Conservation (phyloP, 208 protist genomes). For the Wallacemonas sp. region DNA sequence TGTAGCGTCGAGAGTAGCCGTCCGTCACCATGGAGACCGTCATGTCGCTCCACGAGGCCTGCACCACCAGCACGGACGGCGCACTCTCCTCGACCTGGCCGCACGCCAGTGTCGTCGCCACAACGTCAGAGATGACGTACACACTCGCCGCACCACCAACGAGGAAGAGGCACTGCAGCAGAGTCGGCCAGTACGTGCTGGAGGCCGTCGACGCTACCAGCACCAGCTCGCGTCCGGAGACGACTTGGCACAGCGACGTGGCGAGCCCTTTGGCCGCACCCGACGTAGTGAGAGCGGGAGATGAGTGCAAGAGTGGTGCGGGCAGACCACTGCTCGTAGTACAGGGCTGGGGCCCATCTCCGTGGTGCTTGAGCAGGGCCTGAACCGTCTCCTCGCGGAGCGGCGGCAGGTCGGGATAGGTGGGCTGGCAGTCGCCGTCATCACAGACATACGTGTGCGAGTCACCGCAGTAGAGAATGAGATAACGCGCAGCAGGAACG, state of each 20-base stretch:
- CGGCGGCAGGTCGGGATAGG: slow-evolving; percentile 25
- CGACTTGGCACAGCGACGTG: slow-evolving; percentile 24
- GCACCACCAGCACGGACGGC: slow-evolving; percentile 28
- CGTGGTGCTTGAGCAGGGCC: neutral
- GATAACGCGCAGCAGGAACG: no score
- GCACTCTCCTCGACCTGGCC: slow-evolving; percentile 22
- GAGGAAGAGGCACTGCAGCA: slow-evolving; percentile 37
- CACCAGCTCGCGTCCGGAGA: slow-evolving; percentile 36
- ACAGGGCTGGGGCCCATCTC: neutral
- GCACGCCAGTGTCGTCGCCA: slow-evolving; percentile 49
- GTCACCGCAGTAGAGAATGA: slow-evolving; percentile 36
- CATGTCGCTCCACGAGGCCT: slow-evolving; percentile 25
- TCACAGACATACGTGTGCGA: slow-evolving; percentile 40
- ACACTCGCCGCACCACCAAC: slow-evolving; percentile 14
- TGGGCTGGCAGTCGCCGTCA: slow-evolving; percentile 39
- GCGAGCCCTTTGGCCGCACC: neutral
- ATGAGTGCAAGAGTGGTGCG: no score
- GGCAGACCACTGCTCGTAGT: neutral
- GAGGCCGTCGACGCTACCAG: slow-evolving; percentile 38
- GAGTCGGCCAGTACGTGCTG: slow-evolving; percentile 29
- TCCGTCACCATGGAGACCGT: slow-evolving; percentile 33
- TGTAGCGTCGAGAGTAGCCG: slow-evolving; percentile 33
- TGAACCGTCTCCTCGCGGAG: slow-evolving; percentile 23
- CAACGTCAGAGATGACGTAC: slow-evolving; percentile 59
- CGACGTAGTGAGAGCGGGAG: no score